Conservation (phyloP, 1,139 yeast genomes). For the Taphrina pruni region DNA sequence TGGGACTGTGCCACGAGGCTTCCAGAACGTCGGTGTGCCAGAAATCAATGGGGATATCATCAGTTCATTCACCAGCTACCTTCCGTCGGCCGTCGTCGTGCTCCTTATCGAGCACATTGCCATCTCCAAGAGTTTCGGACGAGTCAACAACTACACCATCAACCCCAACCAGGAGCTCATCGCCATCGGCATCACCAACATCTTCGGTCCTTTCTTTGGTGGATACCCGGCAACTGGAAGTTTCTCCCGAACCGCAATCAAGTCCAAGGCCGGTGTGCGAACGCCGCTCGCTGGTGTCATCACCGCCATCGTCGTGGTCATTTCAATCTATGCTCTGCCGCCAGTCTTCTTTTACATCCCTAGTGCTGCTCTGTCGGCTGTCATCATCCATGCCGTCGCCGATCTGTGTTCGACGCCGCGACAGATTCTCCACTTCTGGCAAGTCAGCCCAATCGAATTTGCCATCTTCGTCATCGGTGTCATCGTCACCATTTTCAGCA, state of each 20-base stretch:
- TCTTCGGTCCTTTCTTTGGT: constrained; percentile 86
- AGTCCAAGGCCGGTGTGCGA: constrained; percentile 93
- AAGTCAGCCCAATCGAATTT: constrained; percentile 74
- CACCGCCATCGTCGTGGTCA: constrained; percentile 85
- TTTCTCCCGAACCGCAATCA: constrained; percentile 90
- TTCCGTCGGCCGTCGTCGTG: constrained; percentile 84
- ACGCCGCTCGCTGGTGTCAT: constrained; percentile 92
- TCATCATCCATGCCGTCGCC: constrained; percentile 93
- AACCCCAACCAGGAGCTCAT: constrained; percentile 91
- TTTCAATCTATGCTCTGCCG: constrained; percentile 85
- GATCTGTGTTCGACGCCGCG: constrained; percentile 79
- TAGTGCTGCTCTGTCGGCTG: constrained; percentile 82
- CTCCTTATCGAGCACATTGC: constrained; percentile 90
- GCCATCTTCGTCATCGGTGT: constrained; percentile 79
- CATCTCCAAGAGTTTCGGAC: constrained; percentile 89
- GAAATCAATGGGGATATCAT: constrained; percentile 67
- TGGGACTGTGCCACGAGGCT: constrained; percentile 82
- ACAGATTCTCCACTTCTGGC: constrained; percentile 76
- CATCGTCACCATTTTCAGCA: constrained; percentile 75
- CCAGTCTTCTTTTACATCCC: constrained; percentile 87
- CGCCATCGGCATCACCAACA: constrained; percentile 90
- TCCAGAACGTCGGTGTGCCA: constrained; percentile 77
- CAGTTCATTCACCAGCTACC: constrained; percentile 68
- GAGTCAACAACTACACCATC: constrained; percentile 87
- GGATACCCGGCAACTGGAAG: constrained; percentile 98